phyloP scores from a whole-genome alignment of 225 moss, liverwort and hornwort genomes.

The Pseudoscleropodium purum region DNA sequence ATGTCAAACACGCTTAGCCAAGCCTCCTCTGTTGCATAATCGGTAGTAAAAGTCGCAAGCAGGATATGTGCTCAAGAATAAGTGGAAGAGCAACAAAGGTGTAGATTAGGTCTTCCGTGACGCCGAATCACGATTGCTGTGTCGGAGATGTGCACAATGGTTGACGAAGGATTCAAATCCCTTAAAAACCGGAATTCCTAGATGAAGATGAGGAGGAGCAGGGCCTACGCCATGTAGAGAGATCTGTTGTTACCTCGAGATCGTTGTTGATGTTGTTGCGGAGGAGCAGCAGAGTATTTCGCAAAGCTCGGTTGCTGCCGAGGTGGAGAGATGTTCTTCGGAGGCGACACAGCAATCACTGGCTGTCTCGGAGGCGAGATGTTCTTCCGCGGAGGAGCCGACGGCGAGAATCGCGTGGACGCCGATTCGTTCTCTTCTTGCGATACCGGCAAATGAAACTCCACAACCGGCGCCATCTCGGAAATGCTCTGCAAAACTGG shows the following conservation, averaged over 20 bases:
- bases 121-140: background rate
- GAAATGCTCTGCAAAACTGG: constrained; percentile 53
- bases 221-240: constrained; percentile 27
- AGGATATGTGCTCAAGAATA: background rate
- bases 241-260: constrained; percentile 6
- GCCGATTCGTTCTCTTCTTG: background rate
- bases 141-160: background rate
- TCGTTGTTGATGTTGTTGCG: background rate
- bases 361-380: constrained; percentile 27
- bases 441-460: background rate
- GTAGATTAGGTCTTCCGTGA: background rate
- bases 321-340: constrained; percentile 8
- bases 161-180: background rate
- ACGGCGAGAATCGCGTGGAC: constrained; percentile 1
- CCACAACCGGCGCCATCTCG: constrained; percentile 16
- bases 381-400: constrained; percentile 9
- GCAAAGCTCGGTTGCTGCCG: background rate
- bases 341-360: background rate
- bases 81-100: background rate
- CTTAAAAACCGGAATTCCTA: background rate
- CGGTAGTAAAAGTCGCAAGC: background rate
- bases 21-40: background rate
- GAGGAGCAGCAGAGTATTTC: background rate
- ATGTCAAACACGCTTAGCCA: background rate
- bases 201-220: background rate